phyloP scores from a whole-genome alignment of 441 rosid genomes.

The Populus hybrid region DNA sequence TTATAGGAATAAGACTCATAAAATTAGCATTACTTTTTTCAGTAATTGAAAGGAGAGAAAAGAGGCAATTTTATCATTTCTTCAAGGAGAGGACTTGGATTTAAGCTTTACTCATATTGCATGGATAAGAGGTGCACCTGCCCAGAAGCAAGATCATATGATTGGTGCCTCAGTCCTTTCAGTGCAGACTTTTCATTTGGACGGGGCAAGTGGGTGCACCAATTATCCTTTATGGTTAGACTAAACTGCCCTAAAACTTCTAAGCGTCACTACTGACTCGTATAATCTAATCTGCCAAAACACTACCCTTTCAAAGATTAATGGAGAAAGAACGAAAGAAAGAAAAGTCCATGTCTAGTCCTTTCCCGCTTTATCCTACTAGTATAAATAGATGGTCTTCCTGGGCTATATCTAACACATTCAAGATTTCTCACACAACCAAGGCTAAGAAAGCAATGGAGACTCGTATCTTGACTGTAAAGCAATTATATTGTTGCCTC shows the following conservation, averaged over 20 bases:
- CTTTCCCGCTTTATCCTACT: constrained; percentile 16
- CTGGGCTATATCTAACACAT: not conserved
- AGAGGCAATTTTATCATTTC: too few relatives aligned
- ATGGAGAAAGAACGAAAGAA: not conserved
- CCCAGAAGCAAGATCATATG: not conserved
- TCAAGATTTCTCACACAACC: not conserved
- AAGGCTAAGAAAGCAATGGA: constrained; percentile 26
- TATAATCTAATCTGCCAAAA: constrained; percentile 29
- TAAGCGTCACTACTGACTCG: constrained; percentile 22
- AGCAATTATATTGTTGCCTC: constrained; percentile 17
- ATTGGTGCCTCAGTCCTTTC: not conserved
- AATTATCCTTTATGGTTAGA: constrained; percentile 44
- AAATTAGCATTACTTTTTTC: too few relatives aligned
- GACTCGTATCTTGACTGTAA: constrained; percentile 13
- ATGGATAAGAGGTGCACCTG: not conserved
- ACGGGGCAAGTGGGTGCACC: constrained; percentile 60
- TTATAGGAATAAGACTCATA: too few relatives aligned
- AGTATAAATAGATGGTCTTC: constrained; percentile 33
- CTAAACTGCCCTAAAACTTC: constrained; percentile 1
- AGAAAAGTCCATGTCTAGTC: not conserved
- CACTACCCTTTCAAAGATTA: not conserved
- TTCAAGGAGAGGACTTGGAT: too few relatives aligned
- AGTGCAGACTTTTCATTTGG: not conserved
- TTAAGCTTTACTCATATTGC: too few relatives aligned
- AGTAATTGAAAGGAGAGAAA: too few relatives aligned